Base-by-base conservation (phyloP, 2,329 filamentous ascomycete genomes). In the Exserohilum rostratum region DNA sequence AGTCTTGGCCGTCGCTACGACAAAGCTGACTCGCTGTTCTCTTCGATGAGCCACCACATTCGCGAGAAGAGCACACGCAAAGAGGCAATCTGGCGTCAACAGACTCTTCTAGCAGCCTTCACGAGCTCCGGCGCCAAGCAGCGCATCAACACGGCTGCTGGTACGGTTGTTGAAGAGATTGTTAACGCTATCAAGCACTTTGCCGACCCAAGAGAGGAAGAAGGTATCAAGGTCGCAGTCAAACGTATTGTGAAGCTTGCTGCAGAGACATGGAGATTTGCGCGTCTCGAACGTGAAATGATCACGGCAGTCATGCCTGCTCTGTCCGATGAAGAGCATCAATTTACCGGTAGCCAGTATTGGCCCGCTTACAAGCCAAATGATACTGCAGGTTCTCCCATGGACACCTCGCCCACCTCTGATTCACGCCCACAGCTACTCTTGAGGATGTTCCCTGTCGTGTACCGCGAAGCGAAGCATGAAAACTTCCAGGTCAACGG, bases 211-310 rank as follows among this genome's bases (percentile, higher is more conserved):
- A 78, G 75, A 40, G 77, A 80, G 47, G 76, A 82, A 46, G 81
- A 84, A 55, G 71, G 76, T n/a, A 76, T 85, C 42, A 74, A 79
- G 40, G 76, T 77, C 12, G 79, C 78, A 3, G 80, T 85, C 5
- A 78, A 82, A 34, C 77, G 80, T 52, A 83, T 85, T 39, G 82
- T 85, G 44, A 85, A 85, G 63, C 75, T 83, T 17, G 83, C 83
- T 2, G 82, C 83, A 1, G 82, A 85, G 67, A 84, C 82, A 6
- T 85, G 83, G 83, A 76, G 83, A 17, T 82, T 83, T 63, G 83
- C 82, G 5, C 79, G 83, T 9, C 78, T 85, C 29, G 83, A 85
- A 65, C 77, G 82, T 15, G 82, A 84, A 62, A 77, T 83, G 60
- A 82, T 85, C 44, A 73, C 78, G 10, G 83, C 83, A 3, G 76